phyloP scores from a whole-genome alignment of 768 basidiomycete genomes.

The Phlebiopsis gigantea region DNA sequence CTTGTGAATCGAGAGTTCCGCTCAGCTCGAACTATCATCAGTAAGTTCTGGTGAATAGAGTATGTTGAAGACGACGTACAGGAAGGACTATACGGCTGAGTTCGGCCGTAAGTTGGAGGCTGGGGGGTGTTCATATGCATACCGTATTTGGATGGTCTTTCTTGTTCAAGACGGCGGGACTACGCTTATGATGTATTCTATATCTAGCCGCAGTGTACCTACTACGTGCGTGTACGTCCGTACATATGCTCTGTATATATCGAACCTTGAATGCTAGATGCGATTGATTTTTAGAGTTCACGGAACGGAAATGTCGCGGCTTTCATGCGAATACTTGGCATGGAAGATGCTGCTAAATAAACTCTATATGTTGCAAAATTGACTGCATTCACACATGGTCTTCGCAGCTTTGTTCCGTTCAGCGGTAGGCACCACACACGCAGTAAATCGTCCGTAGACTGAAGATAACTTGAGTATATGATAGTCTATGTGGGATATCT shows the following conservation, averaged over 20 bases:
- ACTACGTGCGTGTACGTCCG: too few relatives aligned
- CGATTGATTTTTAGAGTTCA: not conserved
- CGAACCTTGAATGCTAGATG: not conserved
- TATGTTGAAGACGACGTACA: too few relatives aligned
- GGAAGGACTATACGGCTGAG: too few relatives aligned
- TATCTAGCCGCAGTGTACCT: not conserved
- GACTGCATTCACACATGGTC: not conserved
- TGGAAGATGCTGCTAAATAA: too few relatives aligned
- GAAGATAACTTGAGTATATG: not conserved
- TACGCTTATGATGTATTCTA: not conserved
- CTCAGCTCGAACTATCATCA: too few relatives aligned
- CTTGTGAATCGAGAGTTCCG: too few relatives aligned
- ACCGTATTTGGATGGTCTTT: not conserved
- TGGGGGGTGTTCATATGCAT: too few relatives aligned
- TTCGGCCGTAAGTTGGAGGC: too few relatives aligned
- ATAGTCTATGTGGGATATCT: slow-evolving; percentile 5
- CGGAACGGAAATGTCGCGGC: not conserved
- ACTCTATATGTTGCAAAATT: too few relatives aligned
- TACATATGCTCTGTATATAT: too few relatives aligned
- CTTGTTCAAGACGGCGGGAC: not conserved
- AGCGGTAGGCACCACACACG: not conserved
- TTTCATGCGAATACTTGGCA: too few relatives aligned
- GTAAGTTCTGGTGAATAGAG: too few relatives aligned
- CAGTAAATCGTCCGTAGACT: not conserved
- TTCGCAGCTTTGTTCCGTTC: not conserved